These are phyloP conservation scores for Neobulgaria alba DNA, from an alignment of 2,329 filamentous ascomycete genomes.

Conservation along the genomic window DNA sequence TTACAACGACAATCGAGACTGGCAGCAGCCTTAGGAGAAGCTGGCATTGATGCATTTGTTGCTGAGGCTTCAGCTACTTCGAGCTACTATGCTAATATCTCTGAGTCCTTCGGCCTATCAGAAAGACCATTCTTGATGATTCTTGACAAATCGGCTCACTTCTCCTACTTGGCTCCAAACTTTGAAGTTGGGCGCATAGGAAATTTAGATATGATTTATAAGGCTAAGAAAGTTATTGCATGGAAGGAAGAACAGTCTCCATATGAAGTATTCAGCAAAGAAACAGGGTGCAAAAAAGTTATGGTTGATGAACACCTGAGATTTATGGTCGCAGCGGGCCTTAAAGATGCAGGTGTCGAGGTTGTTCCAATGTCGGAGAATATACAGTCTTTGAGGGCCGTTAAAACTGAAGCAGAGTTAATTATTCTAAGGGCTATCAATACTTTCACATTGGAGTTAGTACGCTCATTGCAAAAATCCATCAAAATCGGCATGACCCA, in stretches of 20 bases:
- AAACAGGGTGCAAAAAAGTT: constrained; percentile 32
- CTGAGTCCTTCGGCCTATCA: constrained; percentile 50
- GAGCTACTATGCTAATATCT: constrained; percentile 53
- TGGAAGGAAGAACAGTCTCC: constrained; percentile 58
- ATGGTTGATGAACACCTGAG: constrained; percentile 58
- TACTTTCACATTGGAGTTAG: constrained; percentile 50
- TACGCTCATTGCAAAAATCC: constrained; percentile 46
- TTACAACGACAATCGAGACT: constrained; percentile 15
- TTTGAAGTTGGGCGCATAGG: constrained; percentile 52
- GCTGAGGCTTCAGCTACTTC: constrained; percentile 57
- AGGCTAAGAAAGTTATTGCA: constrained; percentile 43
- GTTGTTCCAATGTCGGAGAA: constrained; percentile 42
- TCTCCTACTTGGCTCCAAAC: constrained; percentile 48
- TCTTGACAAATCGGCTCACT: constrained; percentile 40
- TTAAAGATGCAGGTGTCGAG: constrained; percentile 42
- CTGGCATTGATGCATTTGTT: constrained; percentile 45
- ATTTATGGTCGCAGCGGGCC: constrained; percentile 52
- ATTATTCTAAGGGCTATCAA: constrained; percentile 51
- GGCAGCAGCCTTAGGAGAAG: constrained; percentile 14
- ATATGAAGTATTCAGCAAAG: constrained; percentile 44
- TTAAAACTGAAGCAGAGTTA: constrained; percentile 47
- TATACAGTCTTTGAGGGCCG: constrained; percentile 48
- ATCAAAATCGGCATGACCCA: constrained; percentile 47
- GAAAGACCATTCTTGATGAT: constrained; percentile 55
- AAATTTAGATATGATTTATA: constrained; percentile 45